Evolutionary conservation across 75 land plant genomes (phyloP).

Genomic region (Sequoia sempervirens): DNA sequence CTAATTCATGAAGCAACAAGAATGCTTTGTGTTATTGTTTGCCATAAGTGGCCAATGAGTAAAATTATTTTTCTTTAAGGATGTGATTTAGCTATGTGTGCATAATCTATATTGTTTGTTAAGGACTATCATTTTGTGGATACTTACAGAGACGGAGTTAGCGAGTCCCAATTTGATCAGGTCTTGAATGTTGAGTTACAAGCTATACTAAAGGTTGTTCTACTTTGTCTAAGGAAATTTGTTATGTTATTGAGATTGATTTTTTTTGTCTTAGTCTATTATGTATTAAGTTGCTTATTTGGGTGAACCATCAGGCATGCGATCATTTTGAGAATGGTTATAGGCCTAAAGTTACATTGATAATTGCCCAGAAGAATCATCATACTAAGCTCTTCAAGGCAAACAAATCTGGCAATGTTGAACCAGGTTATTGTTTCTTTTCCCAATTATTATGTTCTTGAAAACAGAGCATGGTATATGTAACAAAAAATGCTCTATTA

Average conservation of each 20-base stretch:
- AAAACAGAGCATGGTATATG: neutral
- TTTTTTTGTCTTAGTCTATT: neutral
- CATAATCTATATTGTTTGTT: neutral
- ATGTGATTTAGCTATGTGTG: neutral
- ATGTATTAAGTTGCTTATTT: neutral
- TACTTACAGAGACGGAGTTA: constrained; percentile 79
- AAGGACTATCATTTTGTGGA: neutral
- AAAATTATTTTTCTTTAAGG: neutral
- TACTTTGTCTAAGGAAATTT: neutral
- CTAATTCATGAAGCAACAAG: too few relatives aligned
- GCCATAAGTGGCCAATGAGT: too few relatives aligned
- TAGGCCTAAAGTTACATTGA: constrained; percentile 72
- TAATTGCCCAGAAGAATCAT: constrained; percentile 87
- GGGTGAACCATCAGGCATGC: constrained; percentile 35
- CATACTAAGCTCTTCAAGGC: constrained; percentile 78
- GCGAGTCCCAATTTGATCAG: constrained; percentile 87
- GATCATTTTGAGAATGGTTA: constrained; percentile 36
- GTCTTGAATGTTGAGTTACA: constrained; percentile 69
- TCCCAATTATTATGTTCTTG: neutral
- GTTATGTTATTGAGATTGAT: neutral
- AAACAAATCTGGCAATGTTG: constrained; percentile 52
- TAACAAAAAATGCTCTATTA: neutral
- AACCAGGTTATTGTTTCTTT: constrained; percentile 42
- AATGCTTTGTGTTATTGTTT: too few relatives aligned
- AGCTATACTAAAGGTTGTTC: constrained; percentile 63